A percentile compares a stretch with the other conserved stretches of the same genome.
phyloP scores from a whole-genome alignment of 140 eudicot species.

The Senecio squalidus region DNA sequence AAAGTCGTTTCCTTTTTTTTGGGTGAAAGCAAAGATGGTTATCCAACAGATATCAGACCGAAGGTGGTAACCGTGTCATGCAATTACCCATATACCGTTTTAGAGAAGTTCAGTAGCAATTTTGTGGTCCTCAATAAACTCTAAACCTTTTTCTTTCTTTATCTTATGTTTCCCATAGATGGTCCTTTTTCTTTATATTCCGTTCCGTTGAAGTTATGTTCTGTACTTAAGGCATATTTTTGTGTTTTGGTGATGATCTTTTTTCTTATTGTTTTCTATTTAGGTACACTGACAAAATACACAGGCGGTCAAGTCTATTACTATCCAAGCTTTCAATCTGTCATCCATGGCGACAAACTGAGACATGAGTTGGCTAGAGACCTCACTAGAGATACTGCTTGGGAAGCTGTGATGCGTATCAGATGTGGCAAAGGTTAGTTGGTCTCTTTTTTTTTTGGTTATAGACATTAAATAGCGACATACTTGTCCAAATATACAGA shows the following conservation, averaged over 20 bases:
- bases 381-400: conserved; percentile 91
- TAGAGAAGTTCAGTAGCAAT: too few species aligned
- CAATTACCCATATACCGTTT: too few species aligned
- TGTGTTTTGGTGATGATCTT: neutral
- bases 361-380: conserved; percentile 81
- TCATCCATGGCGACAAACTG: conserved; percentile 59
- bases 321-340: conserved; percentile 70
- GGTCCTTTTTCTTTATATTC: neutral
- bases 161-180: too few species aligned
- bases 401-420: conserved; percentile 97
- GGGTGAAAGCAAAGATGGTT: too few species aligned
- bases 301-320: conserved; percentile 89
- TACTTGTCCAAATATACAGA: neutral
- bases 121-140: too few species aligned
- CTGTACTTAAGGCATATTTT: neutral
- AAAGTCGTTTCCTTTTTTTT: too few species aligned
- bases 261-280: conserved; percentile 1
- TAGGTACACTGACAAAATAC: conserved; percentile 86
- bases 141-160: too few species aligned
- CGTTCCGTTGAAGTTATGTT: neutral
- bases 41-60: too few species aligned
- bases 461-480: neutral
- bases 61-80: too few species aligned
- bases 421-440: conserved; percentile 92
- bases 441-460: too few species aligned